Conservation (phyloP, 306 rosid genomes). For the Canavalia ensiformis region DNA sequence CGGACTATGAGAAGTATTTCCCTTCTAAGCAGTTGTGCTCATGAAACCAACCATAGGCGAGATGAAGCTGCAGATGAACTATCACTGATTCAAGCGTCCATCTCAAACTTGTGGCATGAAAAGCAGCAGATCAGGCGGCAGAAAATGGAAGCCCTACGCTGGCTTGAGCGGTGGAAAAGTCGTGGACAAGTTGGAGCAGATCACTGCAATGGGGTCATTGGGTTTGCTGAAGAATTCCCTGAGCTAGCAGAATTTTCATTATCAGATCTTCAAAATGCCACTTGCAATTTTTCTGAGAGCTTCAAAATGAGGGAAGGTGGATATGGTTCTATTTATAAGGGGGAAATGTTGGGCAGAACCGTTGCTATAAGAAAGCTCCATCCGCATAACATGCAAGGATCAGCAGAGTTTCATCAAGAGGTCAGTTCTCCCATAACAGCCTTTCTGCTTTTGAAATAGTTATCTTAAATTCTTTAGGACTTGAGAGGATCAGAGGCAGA, state of each 20-base stretch:
- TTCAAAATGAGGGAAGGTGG: slow-evolving; percentile 76
- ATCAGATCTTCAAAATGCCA: slow-evolving; percentile 76
- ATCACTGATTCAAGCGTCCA: slow-evolving; percentile 68
- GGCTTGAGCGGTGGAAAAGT: slow-evolving; percentile 83
- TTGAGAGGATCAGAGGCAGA: neutral
- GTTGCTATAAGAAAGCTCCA: slow-evolving; percentile 76
- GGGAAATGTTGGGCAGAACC: slow-evolving; percentile 87
- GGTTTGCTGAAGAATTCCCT: slow-evolving; percentile 61
- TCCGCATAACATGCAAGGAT: slow-evolving; percentile 69
- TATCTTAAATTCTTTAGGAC: slow-evolving; percentile 3
- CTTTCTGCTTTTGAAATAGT: slow-evolving; percentile 33
- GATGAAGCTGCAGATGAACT: slow-evolving; percentile 70
- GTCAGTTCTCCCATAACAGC: slow-evolving; percentile 48
- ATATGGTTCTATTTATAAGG: slow-evolving; percentile 80
- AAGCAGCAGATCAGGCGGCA: slow-evolving; percentile 71
- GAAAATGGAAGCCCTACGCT: slow-evolving; percentile 70
- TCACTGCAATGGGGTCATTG: slow-evolving; percentile 56
- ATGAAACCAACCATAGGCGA: slow-evolving; percentile 66
- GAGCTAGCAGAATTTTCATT: slow-evolving; percentile 74
- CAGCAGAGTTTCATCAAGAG: slow-evolving; percentile 80
- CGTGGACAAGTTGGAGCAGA: slow-evolving; percentile 64
- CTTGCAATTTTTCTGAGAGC: slow-evolving; percentile 86
- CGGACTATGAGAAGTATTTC: slow-evolving; percentile 72
- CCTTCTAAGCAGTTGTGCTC: slow-evolving; percentile 65
- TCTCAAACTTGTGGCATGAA: slow-evolving; percentile 70